Base-by-base conservation (phyloP, 2,329 filamentous ascomycete genomes). In the Microdochium bolleyi region DNA sequence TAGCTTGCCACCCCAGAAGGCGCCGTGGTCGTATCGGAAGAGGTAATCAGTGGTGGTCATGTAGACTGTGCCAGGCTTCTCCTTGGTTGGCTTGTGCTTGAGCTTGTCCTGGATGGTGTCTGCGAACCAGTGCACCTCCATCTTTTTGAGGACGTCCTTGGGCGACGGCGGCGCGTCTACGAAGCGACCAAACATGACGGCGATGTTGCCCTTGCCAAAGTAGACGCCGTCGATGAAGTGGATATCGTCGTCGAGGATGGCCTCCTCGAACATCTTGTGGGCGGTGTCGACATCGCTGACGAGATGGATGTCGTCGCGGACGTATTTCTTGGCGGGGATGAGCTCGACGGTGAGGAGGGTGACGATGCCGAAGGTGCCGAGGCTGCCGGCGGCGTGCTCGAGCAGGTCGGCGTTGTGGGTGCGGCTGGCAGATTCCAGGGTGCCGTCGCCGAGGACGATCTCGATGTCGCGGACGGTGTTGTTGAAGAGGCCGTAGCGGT, bases 221-320 rank as follows among this genome's bases (percentile, higher is more conserved):
- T 80, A 66, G 44, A 82, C 81, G 7, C 77, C 80, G 53, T 83
- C 82, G 27, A 85, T 70, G 59, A 80, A 84, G 54, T 82, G 78
- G 25, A 68, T 63, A 10, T 53, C 52, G 27, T 62, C 59, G 37
- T 59, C 54, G 25, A 60, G 57, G 34, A 52, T 55, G 32, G 61
- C 60, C 25, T 59, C 67, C n/a, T 70, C 62, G 52, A 73, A 65
- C 24, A 79, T 65, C 30, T 68, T 64, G 37, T 62, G 62, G 3
- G 67, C 57, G 51, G 58, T 49, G 61, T 60, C 54, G 61, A 60
- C 55, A 54, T 60, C 58, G 9, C 69, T 69, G 7, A 60, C 58
- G 2, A 73, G 67, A 24, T 71, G 66, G 54, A 80, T 77, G 44
- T 73, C 70, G 50, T 80, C 56, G 57, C 79, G 71, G n/a, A 82